A percentile compares a stretch with the other conserved stretches of the same genome.
phyloP scores from a whole-genome alignment of 2,329 filamentous ascomycete genomes.

The Penicillium sp. region DNA sequence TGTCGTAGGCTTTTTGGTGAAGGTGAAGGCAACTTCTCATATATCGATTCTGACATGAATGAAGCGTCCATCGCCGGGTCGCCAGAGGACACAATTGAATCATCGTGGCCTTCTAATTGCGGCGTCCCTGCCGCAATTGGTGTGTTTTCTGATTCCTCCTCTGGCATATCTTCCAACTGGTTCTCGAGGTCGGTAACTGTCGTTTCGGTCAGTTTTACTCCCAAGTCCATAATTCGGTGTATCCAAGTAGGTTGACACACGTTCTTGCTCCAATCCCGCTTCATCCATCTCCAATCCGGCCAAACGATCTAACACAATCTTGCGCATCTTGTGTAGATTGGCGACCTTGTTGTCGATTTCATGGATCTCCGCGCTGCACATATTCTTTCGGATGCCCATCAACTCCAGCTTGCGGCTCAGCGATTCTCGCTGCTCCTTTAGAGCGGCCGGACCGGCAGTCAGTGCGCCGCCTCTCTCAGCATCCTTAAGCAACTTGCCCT shows the following conservation, averaged over 20 bases:
- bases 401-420: conserved; percentile 86
- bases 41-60: conserved; percentile 98
- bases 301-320: conserved; percentile 82
- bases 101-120: conserved; percentile 41
- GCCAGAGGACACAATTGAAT: conserved; percentile 52
- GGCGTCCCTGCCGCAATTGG: conserved; percentile 35
- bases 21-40: conserved; percentile 78
- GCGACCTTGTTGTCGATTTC: conserved; percentile 97
- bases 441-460: conserved; percentile 64
- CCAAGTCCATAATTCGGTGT: not conserved
- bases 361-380: conserved; percentile 92
- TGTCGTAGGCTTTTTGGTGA: conserved; percentile 53
- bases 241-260: conserved; percentile 48
- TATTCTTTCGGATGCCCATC: conserved; percentile 89
- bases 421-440: conserved; percentile 75
- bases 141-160: conserved; percentile 41
- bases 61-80: conserved; percentile 51
- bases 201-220: conserved; percentile 5
- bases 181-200: conserved; percentile 57
- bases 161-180: conserved; percentile 58
- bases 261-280: conserved; percentile 80
- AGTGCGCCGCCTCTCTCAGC: conserved; percentile 54
- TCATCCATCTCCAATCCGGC: conserved; percentile 88
- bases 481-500: conserved; percentile 66
- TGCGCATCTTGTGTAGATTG: conserved; percentile 88